A percentile compares a stretch with the other conserved stretches of the same genome.
phyloP scores from a whole-genome alignment of 345 rosid genomes.

The Citrus hindsii region DNA sequence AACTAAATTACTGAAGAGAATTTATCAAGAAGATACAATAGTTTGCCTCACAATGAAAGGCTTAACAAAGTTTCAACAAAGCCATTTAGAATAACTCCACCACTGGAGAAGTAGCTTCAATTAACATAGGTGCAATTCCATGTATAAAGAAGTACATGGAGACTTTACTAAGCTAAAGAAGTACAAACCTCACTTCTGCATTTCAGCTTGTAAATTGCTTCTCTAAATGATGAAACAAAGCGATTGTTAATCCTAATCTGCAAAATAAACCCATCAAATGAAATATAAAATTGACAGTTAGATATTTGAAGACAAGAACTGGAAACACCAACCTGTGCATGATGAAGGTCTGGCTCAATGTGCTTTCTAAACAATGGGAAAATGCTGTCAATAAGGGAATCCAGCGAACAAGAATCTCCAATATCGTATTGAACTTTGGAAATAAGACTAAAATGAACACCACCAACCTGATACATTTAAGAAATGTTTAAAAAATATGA shows the following conservation, averaged over 20 bases:
- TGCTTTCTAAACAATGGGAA: slow-evolving; percentile 95
- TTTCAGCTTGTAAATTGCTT: slow-evolving; percentile 96
- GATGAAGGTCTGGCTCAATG: slow-evolving; percentile 99
- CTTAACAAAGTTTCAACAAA: slow-evolving; percentile 1
- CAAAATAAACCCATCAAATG: slow-evolving; percentile 31
- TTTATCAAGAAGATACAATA: slow-evolving; percentile 2
- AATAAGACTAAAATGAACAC: slow-evolving; percentile 98
- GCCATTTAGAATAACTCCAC: neutral
- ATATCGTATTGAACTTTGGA: slow-evolving; percentile 96
- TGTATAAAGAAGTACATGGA: neutral
- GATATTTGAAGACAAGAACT: slow-evolving; percentile 6
- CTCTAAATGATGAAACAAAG: slow-evolving; percentile 96
- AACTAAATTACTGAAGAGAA: neutral
- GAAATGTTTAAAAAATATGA: slow-evolving; percentile 8
- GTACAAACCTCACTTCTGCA: slow-evolving; percentile 90
- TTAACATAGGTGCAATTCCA: neutral
- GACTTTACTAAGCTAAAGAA: slow-evolving; percentile 12
- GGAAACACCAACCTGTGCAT: slow-evolving; percentile 81
- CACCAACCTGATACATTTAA: slow-evolving; percentile 73
- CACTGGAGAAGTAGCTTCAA: neutral
- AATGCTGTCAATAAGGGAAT: slow-evolving; percentile 94
- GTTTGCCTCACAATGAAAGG: slow-evolving; percentile 3
- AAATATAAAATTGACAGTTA: slow-evolving; percentile 18
- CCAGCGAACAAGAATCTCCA: slow-evolving; percentile 93
- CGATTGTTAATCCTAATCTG: slow-evolving; percentile 99